These are phyloP conservation scores for Inonotus obliquus DNA, from an alignment of 1,284 basidiomycete species.

Conservation along the genomic window DNA sequence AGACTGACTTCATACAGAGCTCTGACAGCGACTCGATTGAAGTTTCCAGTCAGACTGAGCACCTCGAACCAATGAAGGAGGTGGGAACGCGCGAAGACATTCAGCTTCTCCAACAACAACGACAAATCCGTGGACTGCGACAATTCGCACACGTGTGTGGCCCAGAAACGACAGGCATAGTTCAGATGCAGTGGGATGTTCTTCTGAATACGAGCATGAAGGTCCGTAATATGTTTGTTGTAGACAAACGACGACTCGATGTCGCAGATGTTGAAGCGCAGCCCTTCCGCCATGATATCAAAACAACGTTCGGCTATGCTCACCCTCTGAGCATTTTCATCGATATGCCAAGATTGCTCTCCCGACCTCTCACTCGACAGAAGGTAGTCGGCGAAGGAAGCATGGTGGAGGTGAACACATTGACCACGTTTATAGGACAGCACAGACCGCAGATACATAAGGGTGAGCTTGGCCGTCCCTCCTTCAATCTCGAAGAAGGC, in stretches of 20 bases:
- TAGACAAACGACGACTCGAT: not conserved
- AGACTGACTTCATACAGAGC: not conserved
- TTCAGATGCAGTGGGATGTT: not conserved
- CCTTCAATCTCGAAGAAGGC: not conserved
- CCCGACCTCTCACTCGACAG: not conserved
- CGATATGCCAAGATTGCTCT: not conserved
- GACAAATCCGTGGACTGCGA: not conserved
- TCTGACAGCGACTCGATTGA: not conserved
- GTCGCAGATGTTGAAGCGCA: constrained; percentile 9
- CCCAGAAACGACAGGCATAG: constrained; percentile 5
- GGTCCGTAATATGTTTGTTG: constrained; percentile 1
- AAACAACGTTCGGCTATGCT: not conserved
- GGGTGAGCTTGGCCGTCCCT: not conserved
- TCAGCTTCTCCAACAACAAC: not conserved
- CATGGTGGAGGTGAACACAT: not conserved
- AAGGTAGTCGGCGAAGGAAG: not conserved
- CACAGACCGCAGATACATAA: not conserved
- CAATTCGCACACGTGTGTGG: not conserved
- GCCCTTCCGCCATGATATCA: not conserved
- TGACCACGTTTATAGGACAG: not conserved
- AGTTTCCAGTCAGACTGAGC: constrained; percentile 21
- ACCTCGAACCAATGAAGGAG: constrained; percentile 29
- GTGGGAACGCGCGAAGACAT: constrained; percentile 18
- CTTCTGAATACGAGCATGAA: not conserved
- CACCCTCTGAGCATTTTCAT: not conserved